These are phyloP conservation scores for Blastocladiella britannica DNA, from an alignment of 192 early-diverging fungal species.

Conservation along the genomic window DNA sequence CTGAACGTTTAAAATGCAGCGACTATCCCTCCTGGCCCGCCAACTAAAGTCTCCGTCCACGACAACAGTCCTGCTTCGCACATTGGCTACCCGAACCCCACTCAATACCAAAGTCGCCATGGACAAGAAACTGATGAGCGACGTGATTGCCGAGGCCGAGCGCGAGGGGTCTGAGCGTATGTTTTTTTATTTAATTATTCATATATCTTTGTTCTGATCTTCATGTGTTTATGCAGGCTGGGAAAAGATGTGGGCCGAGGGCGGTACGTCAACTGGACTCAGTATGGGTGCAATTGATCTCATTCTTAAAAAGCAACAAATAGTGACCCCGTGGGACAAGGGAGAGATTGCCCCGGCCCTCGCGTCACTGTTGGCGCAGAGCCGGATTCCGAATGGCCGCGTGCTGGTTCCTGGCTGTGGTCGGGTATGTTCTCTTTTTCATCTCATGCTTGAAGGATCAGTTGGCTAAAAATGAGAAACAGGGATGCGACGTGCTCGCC, in stretches of 20 bases:
- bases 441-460: not conserved
- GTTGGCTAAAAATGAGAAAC: not conserved
- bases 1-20: too few species aligned
- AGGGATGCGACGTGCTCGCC: conserved; percentile 56
- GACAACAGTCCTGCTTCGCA: too few species aligned
- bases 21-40: too few species aligned
- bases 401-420: conserved; percentile 45
- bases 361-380: conserved; percentile 20
- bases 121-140: not conserved
- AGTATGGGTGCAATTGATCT: not conserved
- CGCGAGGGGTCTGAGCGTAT: not conserved
- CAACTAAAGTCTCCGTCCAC: too few species aligned
- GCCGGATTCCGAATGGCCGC: conserved; percentile 19
- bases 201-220: not conserved
- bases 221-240: not conserved
- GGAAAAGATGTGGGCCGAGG: not conserved
- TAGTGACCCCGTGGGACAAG: conserved; percentile 25
- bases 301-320: not conserved
- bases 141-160: not conserved
- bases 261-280: not conserved
- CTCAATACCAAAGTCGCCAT: too few species aligned
- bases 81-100: too few species aligned
- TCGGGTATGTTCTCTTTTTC: not conserved
- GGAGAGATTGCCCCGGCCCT: conserved; percentile 22
- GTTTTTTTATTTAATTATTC: not conserved